These are phyloP conservation scores for Sclerotinia nivalis DNA, from an alignment of 2,329 filamentous ascomycete genomes.

Conservation along the genomic window DNA sequence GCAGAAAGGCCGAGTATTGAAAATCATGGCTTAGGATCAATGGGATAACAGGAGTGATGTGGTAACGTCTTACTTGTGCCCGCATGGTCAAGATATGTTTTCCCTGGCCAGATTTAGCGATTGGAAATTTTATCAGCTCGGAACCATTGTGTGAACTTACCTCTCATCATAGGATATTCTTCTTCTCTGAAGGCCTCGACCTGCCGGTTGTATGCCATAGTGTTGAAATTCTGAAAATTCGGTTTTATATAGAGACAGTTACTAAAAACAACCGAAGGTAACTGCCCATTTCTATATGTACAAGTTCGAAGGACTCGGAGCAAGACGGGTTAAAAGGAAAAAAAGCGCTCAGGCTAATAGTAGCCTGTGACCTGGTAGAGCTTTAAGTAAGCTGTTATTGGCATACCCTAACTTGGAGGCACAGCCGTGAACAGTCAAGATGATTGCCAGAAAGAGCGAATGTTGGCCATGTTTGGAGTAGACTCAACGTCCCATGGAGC, in stretches of 20 bases:
- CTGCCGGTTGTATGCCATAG: slow-evolving; percentile 53
- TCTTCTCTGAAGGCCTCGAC: slow-evolving; percentile 58
- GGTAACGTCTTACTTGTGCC: slow-evolving; percentile 57
- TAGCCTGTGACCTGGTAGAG: slow-evolving; percentile 14
- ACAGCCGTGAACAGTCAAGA: slow-evolving; percentile 12
- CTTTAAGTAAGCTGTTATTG: slow-evolving; percentile 10
- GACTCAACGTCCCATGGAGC: slow-evolving; percentile 10
- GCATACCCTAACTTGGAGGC: background rate
- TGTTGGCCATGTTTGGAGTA: slow-evolving; percentile 14
- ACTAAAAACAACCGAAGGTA: slow-evolving; percentile 1
- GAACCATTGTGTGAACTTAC: slow-evolving; percentile 43
- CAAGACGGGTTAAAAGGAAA: slow-evolving; percentile 12
- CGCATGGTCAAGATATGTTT: slow-evolving; percentile 86
- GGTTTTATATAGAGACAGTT: background rate
- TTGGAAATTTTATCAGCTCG: slow-evolving; percentile 17
- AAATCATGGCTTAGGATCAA: slow-evolving; percentile 1
- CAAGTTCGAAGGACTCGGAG: background rate
- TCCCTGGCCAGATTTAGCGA: slow-evolving; percentile 51
- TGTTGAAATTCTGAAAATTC: slow-evolving; percentile 3
- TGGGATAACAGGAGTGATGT: slow-evolving; percentile 2
- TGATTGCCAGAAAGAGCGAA: slow-evolving; percentile 15
- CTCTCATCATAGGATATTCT: slow-evolving; percentile 69
- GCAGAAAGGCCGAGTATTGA: background rate
- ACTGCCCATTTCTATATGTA: slow-evolving; percentile 18
- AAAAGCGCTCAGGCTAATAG: slow-evolving; percentile 23